Conservation (phyloP, 2,329 filamentous ascomycete genomes). For the Fusarium incarnatum region DNA sequence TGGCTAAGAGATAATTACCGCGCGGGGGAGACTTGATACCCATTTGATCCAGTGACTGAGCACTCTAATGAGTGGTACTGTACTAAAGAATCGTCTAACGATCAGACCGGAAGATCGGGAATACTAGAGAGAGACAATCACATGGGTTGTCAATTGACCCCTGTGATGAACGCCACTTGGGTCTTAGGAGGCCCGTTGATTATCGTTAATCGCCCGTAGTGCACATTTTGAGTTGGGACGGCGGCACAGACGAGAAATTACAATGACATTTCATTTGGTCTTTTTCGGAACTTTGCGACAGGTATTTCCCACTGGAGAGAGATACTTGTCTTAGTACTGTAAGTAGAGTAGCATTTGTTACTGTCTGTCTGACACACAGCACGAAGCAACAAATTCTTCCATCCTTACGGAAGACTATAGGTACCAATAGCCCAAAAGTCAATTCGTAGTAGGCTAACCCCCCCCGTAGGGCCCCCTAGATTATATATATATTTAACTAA, state of each 20-base stretch:
- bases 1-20: neutral
- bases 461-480: too few relatives aligned
- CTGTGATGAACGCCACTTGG: slow-evolving; percentile 19
- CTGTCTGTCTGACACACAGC: neutral
- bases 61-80: neutral
- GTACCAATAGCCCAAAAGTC: too few relatives aligned
- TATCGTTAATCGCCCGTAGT: slow-evolving; percentile 14
- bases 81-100: neutral
- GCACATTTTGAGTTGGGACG: neutral
- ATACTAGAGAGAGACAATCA: neutral
- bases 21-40: neutral
- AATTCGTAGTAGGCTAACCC: too few relatives aligned
- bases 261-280: neutral
- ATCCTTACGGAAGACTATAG: neutral
- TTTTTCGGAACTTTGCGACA: neutral
- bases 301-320: neutral
- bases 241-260: slow-evolving; percentile 1
- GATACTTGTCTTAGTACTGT: neutral
- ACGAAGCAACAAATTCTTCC: neutral
- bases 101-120: slow-evolving; percentile 13
- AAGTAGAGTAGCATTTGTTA: neutral
- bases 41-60: neutral
- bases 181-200: neutral
- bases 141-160: neutral
- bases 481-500: too few relatives aligned